Evolutionary conservation across 768 basidiomycete genomes (phyloP).

Genomic region (Collybia sp.): DNA sequence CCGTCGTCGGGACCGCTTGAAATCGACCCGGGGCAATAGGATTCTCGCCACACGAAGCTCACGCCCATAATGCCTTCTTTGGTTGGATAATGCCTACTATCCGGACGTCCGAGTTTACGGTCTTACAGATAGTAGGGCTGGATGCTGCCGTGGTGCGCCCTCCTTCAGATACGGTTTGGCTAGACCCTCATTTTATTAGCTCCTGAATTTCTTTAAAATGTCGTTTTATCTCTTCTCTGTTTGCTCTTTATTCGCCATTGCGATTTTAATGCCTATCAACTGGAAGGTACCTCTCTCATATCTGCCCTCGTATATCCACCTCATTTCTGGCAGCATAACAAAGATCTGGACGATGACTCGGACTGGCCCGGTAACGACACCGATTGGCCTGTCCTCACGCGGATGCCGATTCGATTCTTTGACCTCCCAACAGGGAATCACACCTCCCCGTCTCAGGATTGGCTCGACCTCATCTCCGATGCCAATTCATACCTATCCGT

Average conservation of each 20-base stretch:
- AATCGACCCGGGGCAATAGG: conserved; percentile 35
- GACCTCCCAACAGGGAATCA: conserved; percentile 25
- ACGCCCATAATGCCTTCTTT: conserved; percentile 82
- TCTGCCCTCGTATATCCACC: conserved; percentile 4
- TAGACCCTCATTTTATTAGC: conserved; percentile 33
- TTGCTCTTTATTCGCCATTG: conserved; percentile 75
- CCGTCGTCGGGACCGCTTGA: conserved; percentile 5
- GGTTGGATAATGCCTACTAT: conserved; percentile 97
- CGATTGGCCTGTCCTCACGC: conserved; percentile 39
- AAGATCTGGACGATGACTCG: conserved; percentile 57
- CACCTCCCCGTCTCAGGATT: conserved; percentile 42
- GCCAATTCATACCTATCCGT: conserved; percentile 85
- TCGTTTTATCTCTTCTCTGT: conserved; percentile 88
- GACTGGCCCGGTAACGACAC: conserved; percentile 38
- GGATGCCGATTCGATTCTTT: conserved; percentile 9
- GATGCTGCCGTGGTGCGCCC: conserved; percentile 90
- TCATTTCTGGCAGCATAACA: conserved; percentile 53
- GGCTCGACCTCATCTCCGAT: conserved; percentile 88
- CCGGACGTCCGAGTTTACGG: conserved; percentile 84
- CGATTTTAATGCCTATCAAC: conserved; percentile 94
- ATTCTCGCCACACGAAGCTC: conserved; percentile 92
- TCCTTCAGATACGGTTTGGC: not conserved
- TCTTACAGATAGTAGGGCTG: conserved; percentile 93
- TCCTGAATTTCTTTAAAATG: conserved; percentile 94
- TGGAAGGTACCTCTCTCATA: conserved; percentile 61